Conservation (phyloP, 805 yeast species). For the Barnettozyma sp. region DNA sequence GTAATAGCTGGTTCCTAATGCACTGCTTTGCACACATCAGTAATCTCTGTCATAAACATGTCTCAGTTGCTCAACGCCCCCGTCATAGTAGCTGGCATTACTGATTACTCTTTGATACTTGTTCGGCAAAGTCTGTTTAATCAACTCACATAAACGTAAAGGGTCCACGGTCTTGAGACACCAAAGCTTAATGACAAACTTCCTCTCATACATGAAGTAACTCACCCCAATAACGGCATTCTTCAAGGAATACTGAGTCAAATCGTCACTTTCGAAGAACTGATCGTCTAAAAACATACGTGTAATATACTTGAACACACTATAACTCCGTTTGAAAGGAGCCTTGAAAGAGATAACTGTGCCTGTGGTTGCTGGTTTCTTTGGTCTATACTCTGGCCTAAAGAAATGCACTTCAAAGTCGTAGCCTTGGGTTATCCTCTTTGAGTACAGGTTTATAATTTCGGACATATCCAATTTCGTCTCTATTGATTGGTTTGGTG, state of each 20-base stretch:
- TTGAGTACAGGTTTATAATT: background rate
- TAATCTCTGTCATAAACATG: slow-evolving; percentile 1
- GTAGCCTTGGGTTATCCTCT: background rate
- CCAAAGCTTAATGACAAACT: slow-evolving; percentile 4
- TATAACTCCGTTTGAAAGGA: background rate
- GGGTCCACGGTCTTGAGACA: background rate
- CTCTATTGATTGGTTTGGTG: background rate
- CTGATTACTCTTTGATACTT: background rate
- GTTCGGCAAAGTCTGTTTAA: slow-evolving; percentile 1
- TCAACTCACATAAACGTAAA: slow-evolving; percentile 1
- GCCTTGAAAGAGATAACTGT: slow-evolving; percentile 3
- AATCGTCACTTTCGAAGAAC: slow-evolving; percentile 7
- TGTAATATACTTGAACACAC: slow-evolving; percentile 2
- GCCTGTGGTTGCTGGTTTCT: background rate
- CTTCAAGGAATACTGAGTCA: slow-evolving; percentile 1
- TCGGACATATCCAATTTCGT: slow-evolving; percentile 8
- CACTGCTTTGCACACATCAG: too few relatives aligned
- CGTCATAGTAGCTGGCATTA: slow-evolving; percentile 3
- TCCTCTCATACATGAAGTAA: slow-evolving; percentile 1
- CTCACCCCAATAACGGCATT: slow-evolving; percentile 8
- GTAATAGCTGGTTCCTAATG: too few relatives aligned
- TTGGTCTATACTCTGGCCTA: slow-evolving; percentile 4
- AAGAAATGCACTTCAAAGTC: slow-evolving; percentile 8
- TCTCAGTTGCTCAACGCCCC: background rate
- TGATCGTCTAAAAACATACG: slow-evolving; percentile 9